Conservation (phyloP, 257 asterid species). For the Solanum chmielewskii region DNA sequence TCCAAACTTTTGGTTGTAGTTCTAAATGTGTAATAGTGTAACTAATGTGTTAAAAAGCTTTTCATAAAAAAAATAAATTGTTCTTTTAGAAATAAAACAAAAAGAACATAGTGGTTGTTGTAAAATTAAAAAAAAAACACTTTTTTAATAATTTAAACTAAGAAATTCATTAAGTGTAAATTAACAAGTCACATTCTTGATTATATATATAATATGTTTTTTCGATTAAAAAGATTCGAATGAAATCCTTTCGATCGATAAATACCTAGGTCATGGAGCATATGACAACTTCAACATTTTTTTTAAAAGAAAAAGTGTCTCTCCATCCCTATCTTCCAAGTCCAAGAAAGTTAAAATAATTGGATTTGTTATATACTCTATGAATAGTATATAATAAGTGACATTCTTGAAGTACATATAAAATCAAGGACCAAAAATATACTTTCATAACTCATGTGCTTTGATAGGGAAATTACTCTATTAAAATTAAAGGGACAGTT, state of each 20-base stretch:
- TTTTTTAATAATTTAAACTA: too few species aligned
- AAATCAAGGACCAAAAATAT: background rate
- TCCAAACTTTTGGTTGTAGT: too few species aligned
- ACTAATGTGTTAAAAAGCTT: too few species aligned
- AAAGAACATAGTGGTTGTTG: too few species aligned
- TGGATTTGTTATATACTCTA: background rate
- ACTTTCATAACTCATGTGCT: background rate
- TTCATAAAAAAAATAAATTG: too few species aligned
- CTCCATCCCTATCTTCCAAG: background rate
- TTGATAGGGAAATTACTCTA: background rate
- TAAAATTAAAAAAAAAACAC: too few species aligned
- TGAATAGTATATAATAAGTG: background rate
- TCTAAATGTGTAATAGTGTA: too few species aligned
- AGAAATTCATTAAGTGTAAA: too few species aligned
- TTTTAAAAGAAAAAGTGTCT: background rate
- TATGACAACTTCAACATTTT: background rate
- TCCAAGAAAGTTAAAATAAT: background rate
- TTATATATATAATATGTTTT: background rate
- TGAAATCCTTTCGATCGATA: background rate
- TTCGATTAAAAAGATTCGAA: background rate
- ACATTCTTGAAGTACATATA: background rate
- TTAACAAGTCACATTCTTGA: too few species aligned
- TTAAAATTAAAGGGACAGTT: background rate
- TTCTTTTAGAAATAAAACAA: too few species aligned
- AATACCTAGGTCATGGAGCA: background rate